Base-by-base conservation (phyloP, 108 stramenopile genomes). In the Fragilaria crotonensis region DNA sequence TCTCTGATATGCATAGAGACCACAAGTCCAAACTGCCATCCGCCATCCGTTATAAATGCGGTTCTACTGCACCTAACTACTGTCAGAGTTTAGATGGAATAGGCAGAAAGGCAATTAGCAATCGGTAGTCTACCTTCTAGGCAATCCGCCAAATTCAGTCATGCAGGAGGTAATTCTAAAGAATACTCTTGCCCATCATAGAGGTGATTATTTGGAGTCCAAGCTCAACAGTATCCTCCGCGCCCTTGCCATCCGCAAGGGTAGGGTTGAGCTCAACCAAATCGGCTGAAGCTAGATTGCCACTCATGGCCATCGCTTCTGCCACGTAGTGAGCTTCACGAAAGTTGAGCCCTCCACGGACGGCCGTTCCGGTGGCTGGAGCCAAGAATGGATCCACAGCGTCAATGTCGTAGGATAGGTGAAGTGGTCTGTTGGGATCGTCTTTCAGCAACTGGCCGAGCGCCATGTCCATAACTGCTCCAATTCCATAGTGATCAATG, bases 351-450 rank as follows among this genome's bases (percentile, higher is more conserved):
- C 99, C 99, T 32, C 99, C 99, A 50, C 94, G 77, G 18, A 98
- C 99, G 0, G 81, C 84, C 7, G 99, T 99, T 17, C 99, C 99
- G 18, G 99, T 99, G 3, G 94, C 85, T 7, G 99, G 97, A n/a
- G 97, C 99, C 53, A 89, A 72, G 46, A 73, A 54, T 7, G 99
- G 99, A 75, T 99, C 99, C 0, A 96, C 80, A 5, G 94, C 94
- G 75, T 99, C 99, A 72, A 99, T 98, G 63, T 99, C 99, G 57
- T 96, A 98, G 25, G 85, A 81, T 30, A 93, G 59, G 64, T 95
- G 94, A 31, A 95, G 50, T 18, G 90, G 94, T 26, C 89, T 76
- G 60, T 88, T 58, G 2, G 80, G 71, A 63, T 93, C 68, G 19
- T 71, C 64, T 11, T 71, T 57, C 45, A 77, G 50, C 54, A 99